These are phyloP conservation scores for Flaveria brownii DNA, from an alignment of 129 eudicot species.

Conservation along the genomic window DNA sequence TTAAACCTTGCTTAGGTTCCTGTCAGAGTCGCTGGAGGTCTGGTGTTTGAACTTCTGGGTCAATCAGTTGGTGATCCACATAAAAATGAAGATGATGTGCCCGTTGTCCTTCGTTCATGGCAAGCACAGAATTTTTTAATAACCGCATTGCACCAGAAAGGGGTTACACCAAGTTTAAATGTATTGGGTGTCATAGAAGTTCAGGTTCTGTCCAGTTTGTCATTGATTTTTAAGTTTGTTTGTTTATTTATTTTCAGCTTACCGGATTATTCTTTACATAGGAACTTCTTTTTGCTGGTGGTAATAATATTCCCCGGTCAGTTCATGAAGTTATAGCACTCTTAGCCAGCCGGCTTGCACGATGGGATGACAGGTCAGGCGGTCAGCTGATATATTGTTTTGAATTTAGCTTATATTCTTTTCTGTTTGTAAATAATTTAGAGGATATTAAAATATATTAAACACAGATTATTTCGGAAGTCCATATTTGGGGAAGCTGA, in stretches of 20 bases:
- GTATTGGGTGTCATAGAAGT: conserved; percentile 96
- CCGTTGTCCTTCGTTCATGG: conserved; percentile 95
- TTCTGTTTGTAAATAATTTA: conserved; percentile 7
- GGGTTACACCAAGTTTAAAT: conserved; percentile 66
- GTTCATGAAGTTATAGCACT: conserved; percentile 85
- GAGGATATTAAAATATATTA: not conserved
- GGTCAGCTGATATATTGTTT: conserved; percentile 42
- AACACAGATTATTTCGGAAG: conserved; percentile 70
- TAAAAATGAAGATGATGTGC: conserved; percentile 80
- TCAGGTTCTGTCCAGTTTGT: conserved; percentile 56
- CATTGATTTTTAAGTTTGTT: conserved; percentile 2
- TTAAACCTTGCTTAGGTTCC: conserved; percentile 63
- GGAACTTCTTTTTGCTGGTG: conserved; percentile 91
- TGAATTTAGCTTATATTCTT: conserved; percentile 2
- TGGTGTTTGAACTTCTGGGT: conserved; percentile 90
- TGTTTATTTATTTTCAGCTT: conserved; percentile 19
- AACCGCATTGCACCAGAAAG: conserved; percentile 78
- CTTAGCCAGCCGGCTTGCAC: conserved; percentile 84
- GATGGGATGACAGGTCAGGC: conserved; percentile 96
- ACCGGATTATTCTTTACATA: conserved; percentile 30
- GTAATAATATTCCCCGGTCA: conserved; percentile 78
- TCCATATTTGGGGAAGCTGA: conserved; percentile 93
- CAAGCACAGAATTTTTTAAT: conserved; percentile 89
- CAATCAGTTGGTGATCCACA: conserved; percentile 89
- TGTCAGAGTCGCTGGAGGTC: conserved; percentile 96